Percentiles rank a stretch among this genome's conserved stretches.
Evolutionary conservation across 345 rosid genomes (phyloP).

Genomic region (Corymbia maculata): DNA sequence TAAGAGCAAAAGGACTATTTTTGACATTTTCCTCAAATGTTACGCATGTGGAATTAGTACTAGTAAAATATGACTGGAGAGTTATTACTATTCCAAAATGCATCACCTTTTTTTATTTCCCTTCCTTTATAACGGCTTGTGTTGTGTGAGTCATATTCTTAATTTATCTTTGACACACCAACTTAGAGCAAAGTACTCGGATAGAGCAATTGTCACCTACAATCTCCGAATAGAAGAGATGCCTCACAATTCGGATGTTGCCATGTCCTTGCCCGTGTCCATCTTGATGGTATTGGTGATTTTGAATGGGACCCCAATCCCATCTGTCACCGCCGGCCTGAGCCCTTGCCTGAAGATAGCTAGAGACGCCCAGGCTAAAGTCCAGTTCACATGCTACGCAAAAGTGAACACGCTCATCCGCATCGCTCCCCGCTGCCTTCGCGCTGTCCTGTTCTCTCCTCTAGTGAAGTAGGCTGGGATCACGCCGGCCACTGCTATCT

Average conservation of each 20-base stretch:
- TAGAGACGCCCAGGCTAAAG: constrained; percentile 33
- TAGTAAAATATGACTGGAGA: too few relatives aligned
- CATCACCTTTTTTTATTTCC: not conserved
- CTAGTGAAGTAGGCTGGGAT: constrained; percentile 66
- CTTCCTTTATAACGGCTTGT: not conserved
- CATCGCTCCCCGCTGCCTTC: constrained; percentile 59
- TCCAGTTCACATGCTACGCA: constrained; percentile 55
- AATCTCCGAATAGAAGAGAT: not conserved
- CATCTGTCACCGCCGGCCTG: constrained; percentile 50
- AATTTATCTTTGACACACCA: not conserved
- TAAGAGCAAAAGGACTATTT: too few relatives aligned
- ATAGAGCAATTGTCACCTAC: not conserved
- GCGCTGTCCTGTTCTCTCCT: constrained; percentile 71
- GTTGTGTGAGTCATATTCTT: not conserved
- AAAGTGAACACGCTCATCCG: constrained; percentile 48
- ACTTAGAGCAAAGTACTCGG: not conserved
- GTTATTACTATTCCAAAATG: not conserved
- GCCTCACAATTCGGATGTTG: not conserved
- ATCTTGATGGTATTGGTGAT: not conserved
- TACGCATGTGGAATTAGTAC: too few relatives aligned
- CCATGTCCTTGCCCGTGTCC: not conserved
- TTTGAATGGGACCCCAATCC: constrained; percentile 27
- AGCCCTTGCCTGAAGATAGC: constrained; percentile 32
- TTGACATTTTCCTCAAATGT: too few relatives aligned
- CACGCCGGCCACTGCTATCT: constrained; percentile 52